Evolutionary conservation across 2,329 filamentous ascomycete species (phyloP).

Genomic region (Penicillium capsulatum): DNA sequence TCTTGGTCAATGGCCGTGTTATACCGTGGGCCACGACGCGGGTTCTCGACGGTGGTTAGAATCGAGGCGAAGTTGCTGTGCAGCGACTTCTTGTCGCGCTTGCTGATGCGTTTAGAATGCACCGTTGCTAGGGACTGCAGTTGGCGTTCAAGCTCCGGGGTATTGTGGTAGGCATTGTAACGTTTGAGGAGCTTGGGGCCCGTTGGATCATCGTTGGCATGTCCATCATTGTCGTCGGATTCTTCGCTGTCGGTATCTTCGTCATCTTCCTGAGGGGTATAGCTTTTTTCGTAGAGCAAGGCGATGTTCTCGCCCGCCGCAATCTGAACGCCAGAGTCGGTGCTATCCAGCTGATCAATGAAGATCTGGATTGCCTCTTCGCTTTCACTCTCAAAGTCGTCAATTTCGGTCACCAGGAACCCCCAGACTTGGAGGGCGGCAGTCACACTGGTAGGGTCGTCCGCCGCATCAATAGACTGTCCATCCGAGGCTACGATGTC

Average conservation of each 20-base stretch:
- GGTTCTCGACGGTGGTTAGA: constrained; percentile 62
- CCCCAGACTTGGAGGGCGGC: constrained; percentile 76
- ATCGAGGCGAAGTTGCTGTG: constrained; percentile 65
- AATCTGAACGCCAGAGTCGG: constrained; percentile 67
- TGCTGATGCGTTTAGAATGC: constrained; percentile 59
- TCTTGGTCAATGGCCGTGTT: constrained; percentile 61
- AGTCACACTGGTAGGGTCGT: constrained; percentile 66
- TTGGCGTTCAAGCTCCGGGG: constrained; percentile 56
- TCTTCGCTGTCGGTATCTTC: constrained; percentile 50
- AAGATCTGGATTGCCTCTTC: constrained; percentile 74
- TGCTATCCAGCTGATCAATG: constrained; percentile 77
- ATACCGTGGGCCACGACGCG: constrained; percentile 62
- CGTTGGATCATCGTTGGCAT: constrained; percentile 39
- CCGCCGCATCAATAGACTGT: constrained; percentile 63
- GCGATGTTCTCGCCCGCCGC: constrained; percentile 77
- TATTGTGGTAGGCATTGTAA: constrained; percentile 64
- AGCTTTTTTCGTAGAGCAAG: constrained; percentile 72
- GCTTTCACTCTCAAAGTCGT: constrained; percentile 67
- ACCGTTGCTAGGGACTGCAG: constrained; percentile 58
- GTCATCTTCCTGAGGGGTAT: constrained; percentile 55
- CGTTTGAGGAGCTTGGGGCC: constrained; percentile 54
- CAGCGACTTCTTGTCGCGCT: constrained; percentile 63
- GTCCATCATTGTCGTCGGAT: constrained; percentile 41
- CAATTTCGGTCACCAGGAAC: constrained; percentile 71
- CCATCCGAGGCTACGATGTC: constrained; percentile 80